Evolutionary conservation across 495 filamentous ascomycete species (phyloP), one percentile per base, ranked within the genome.

Genomic region (Aspergillus wentii): DNA sequence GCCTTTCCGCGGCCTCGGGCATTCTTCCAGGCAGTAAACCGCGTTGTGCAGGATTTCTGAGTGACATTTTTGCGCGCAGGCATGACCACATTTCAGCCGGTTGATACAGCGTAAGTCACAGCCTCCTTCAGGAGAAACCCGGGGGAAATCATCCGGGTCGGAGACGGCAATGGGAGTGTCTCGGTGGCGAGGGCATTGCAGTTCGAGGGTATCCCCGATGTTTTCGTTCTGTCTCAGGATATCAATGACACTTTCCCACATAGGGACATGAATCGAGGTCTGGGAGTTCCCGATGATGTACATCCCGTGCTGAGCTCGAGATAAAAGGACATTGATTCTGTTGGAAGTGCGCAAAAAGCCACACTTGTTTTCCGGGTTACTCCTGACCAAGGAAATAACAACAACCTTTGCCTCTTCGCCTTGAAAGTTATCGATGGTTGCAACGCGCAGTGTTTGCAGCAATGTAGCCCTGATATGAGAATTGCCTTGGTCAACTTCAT

Each of bases 391-490:
- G 0, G 86, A 90, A n/a, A 94, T 70, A n/a, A 92, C 66, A 8
- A 92, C 71, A 3, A 91, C 70, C 35, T 86, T 85, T 10, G 85
- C 85, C 49, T 92, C 85, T 52, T 92, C 86, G 5, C 84, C 84
- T 48, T 89, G 85, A 40, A 90, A 90, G 49, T 88, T 90, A 54
- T 92, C 87, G n/a, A 94, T 78, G 0, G 83, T 92, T n/a, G 88
- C 83, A 5, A 88, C 54, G 17, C 82, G 67, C 2, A 94, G 58
- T 9, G 67, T 64, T n/a, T 82, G 66, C 0, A 80, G 45, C 1
- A 89, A 61, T 1, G 62, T 75, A 15, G 63, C 71, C 46, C 78
- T 79, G 31, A 61, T 19, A 13, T 28, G 17, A 15, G 5, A 16
- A 37, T 14, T 19, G 20, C 18, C 15, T n/a, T 44, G 8, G 31